Conservation (phyloP, 306 rosid genomes). For the Lotus japonicus region DNA sequence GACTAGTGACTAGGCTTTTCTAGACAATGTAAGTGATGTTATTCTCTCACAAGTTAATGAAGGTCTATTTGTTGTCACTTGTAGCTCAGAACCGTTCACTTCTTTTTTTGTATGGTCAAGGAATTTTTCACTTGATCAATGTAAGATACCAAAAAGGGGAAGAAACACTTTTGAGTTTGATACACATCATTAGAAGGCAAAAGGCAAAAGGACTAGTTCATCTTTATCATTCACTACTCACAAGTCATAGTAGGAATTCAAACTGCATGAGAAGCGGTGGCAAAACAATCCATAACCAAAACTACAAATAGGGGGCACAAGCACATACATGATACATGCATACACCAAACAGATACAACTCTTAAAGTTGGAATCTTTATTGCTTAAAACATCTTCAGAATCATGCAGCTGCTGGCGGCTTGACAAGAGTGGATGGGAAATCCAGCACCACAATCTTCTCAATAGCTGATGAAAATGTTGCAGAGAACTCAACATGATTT, state of each 20-base stretch:
- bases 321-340: background rate
- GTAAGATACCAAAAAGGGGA: too few relatives aligned
- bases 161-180: too few relatives aligned
- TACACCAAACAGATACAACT: background rate
- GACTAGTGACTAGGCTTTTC: too few relatives aligned
- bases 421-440: slow-evolving; percentile 64
- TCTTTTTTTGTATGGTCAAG: too few relatives aligned
- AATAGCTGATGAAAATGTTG: slow-evolving; percentile 66
- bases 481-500: slow-evolving; percentile 67
- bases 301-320: background rate
- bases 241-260: slow-evolving; percentile 5
- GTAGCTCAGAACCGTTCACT: too few relatives aligned
- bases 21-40: too few relatives aligned
- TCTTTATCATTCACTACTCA: slow-evolving; percentile 3
- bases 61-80: too few relatives aligned
- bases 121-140: too few relatives aligned
- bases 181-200: too few relatives aligned
- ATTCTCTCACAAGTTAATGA: too few relatives aligned
- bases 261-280: slow-evolving; percentile 4
- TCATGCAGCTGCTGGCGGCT: slow-evolving; percentile 37
- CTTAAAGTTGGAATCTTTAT: background rate
- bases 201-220: background rate
- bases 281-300: background rate
- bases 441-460: slow-evolving; percentile 85
- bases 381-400: background rate